phyloP scores from a whole-genome alignment of 352 stramenopile species.

The Saprolegnia diclina region DNA sequence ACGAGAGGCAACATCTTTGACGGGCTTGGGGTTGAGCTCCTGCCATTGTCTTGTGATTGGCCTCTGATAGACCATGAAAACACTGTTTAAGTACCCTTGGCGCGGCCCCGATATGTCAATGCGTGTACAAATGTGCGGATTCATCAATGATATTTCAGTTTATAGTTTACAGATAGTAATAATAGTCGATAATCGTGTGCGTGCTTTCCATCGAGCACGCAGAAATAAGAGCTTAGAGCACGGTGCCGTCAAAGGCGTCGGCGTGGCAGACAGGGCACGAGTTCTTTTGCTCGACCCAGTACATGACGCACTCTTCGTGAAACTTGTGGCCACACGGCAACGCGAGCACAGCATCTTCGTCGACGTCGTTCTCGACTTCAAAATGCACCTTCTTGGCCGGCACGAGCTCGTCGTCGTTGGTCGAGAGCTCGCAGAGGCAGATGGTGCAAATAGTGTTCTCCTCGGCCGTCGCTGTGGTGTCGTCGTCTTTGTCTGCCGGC shows the following conservation, averaged over 20 bases:
- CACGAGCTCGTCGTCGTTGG: not conserved
- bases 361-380: constrained; percentile 11
- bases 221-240: not conserved
- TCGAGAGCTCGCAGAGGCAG: not conserved
- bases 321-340: constrained; percentile 76
- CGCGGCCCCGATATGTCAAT: too few relatives aligned
- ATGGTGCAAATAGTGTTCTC: not conserved
- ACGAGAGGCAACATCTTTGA: too few relatives aligned
- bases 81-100: too few relatives aligned
- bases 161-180: not conserved
- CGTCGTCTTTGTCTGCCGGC: not conserved
- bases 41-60: too few relatives aligned
- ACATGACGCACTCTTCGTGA: constrained; percentile 79
- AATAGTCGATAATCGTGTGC: not conserved
- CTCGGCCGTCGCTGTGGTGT: not conserved
- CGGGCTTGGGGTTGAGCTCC: too few relatives aligned
- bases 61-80: too few relatives aligned
- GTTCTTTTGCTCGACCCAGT: constrained; percentile 74
- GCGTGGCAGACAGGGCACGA: constrained; percentile 74
- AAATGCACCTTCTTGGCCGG: constrained; percentile 1
- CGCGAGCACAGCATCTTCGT: constrained; percentile 57
- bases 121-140: too few relatives aligned
- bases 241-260: constrained; percentile 35
- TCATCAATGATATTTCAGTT: too few relatives aligned
- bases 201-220: not conserved